Evolutionary conservation across 1,284 basidiomycete species (phyloP).

Genomic region (Tilletia setariae): DNA sequence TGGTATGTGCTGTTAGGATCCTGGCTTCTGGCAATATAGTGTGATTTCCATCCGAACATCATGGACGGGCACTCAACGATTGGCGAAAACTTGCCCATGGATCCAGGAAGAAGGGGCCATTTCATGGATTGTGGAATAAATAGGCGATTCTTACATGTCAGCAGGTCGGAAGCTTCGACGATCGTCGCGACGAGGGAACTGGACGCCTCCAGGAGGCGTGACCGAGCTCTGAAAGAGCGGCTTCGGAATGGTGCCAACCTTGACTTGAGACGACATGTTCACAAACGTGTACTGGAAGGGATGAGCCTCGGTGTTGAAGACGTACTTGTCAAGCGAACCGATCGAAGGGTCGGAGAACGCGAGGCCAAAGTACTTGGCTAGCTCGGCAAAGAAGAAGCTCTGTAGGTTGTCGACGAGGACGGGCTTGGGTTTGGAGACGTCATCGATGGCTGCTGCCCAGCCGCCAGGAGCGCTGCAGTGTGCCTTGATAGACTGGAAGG

Average conservation of each 20-base stretch:
- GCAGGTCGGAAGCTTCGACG: no score
- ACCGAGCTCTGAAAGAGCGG: slow-evolving; percentile 10
- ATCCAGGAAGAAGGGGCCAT: no score
- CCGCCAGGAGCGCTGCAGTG: slow-evolving; percentile 19
- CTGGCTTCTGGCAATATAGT: no score
- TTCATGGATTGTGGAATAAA: no score
- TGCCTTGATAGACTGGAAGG: slow-evolving; percentile 7
- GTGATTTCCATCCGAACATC: no score
- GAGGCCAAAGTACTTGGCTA: slow-evolving; percentile 47
- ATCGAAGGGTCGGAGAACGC: slow-evolving; percentile 38
- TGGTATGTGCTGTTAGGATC: no score
- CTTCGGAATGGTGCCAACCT: slow-evolving; percentile 1
- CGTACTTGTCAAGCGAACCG: slow-evolving; percentile 37
- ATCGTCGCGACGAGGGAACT: no score
- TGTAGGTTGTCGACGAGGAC: slow-evolving; percentile 32
- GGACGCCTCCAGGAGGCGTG: neutral
- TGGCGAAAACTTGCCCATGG: no score
- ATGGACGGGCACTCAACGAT: no score
- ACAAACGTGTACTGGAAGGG: slow-evolving; percentile 29
- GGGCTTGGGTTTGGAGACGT: slow-evolving; percentile 27
- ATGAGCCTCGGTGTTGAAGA: slow-evolving; percentile 50
- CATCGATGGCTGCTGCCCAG: slow-evolving; percentile 30
- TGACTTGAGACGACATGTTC: neutral
- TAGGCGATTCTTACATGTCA: no score
- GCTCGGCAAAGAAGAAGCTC: slow-evolving; percentile 42